phyloP scores from a whole-genome alignment of 2,329 filamentous ascomycete species.

The Hymenoscyphus albidus region DNA sequence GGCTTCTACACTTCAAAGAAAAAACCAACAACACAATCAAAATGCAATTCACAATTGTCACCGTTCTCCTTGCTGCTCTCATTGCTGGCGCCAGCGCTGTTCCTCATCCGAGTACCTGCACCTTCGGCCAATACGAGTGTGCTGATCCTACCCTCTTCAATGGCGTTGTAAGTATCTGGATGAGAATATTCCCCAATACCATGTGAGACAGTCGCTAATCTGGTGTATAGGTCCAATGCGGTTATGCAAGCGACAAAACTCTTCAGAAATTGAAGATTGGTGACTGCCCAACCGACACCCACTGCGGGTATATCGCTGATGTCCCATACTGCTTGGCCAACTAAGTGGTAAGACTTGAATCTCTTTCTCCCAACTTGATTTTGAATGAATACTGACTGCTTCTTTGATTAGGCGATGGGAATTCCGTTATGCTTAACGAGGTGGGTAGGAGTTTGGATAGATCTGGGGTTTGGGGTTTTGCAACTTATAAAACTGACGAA shows the following conservation, averaged over 20 bases:
- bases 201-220: not conserved
- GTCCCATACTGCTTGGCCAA: conserved; percentile 6
- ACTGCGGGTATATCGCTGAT: conserved; percentile 1
- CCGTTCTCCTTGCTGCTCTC: not conserved
- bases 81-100: not conserved
- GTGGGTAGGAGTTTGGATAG: not conserved
- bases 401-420: not conserved
- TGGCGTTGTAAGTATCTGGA: not conserved
- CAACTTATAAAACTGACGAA: no score
- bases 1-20: not conserved
- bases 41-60: not conserved
- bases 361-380: not conserved
- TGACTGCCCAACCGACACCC: not conserved
- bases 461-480: no score
- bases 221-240: not conserved
- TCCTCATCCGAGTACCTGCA: not conserved
- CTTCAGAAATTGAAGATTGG: not conserved
- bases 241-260: not conserved
- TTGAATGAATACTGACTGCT: not conserved
- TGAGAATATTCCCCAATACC: not conserved
- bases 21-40: not conserved
- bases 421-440: not conserved
- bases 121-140: not conserved
- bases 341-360: not conserved
- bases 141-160: not conserved